Base-by-base conservation (phyloP, 805 yeast species). In the Lipomyces spencermartinsiae region DNA sequence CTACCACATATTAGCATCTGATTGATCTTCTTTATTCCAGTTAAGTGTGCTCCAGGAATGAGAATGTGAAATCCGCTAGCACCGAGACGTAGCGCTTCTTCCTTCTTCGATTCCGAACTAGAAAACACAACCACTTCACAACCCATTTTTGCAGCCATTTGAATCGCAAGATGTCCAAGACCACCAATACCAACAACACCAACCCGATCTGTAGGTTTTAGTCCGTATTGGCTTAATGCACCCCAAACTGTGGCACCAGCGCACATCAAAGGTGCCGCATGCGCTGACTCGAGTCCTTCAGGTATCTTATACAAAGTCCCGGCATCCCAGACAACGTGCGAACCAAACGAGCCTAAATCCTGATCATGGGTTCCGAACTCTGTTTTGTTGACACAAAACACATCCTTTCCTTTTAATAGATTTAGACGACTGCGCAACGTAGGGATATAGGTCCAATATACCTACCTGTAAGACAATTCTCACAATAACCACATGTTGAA, bases 211-310 rank as follows among this genome's bases (percentile, higher is more conserved):
- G 43, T 22, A 22, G 76, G 73, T 8, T 74, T 75, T 10, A 75
- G 63, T 59, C 78, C 73, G 57, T 78, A 75, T 74, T 83, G 78
- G 62, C 80, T 80, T 73, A 87, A 77, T 66, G 90, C 90, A 10
- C 89, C 84, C 78, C 80, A 87, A 4, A 85, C 88, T 9, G 91
- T 87, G 73, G 86, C 79, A 66, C 91, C 91, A 67, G 89, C 90
- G 80, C 91, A 87, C 78, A 86, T 79, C 79, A 87, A 78, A 68
- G 90, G 90, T 4, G 89, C 90, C 43, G 85, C 89, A 29, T 80
- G 78, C 49, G 79, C 83, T 57, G 84, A 79, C 58, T 82, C 79
- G 56, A 84, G 72, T 9, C 73, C 76, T 8, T 83, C 84, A 56
- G 91, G 90, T 61, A 87, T 84, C 55, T 86, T 85, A 79, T 87